These are phyloP conservation scores for Babesia caballi DNA, from an alignment of 169 alveolate genomes.

Conservation along the genomic window DNA sequence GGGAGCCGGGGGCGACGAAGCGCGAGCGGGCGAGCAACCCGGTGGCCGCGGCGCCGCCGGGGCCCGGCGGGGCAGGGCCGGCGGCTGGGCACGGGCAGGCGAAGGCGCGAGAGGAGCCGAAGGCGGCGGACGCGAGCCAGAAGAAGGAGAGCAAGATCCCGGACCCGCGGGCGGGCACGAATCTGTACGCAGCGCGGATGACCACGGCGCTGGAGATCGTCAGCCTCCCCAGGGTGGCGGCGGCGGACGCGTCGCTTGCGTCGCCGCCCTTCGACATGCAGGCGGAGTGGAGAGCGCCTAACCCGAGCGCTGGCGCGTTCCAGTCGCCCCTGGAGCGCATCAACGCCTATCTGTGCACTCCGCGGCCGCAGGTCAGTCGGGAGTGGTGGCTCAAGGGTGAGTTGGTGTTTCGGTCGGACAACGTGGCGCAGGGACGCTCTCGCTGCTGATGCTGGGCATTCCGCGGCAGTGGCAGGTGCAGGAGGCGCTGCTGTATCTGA, in stretches of 20 bases:
- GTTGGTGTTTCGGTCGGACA: background rate
- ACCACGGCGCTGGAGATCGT: conserved; percentile 37
- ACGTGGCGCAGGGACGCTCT: conserved; percentile 35
- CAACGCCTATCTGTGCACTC: conserved; percentile 13
- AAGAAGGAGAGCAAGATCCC: background rate
- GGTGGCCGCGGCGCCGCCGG: background rate
- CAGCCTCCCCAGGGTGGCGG: conserved; percentile 16
- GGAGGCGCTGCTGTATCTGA: conserved; percentile 30
- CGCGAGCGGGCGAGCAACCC: background rate
- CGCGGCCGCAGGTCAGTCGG: conserved; percentile 17
- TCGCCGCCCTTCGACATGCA: conserved; percentile 48
- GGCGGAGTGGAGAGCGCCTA: conserved; percentile 8
- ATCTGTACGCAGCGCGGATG: conserved; percentile 28
- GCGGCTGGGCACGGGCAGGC: background rate
- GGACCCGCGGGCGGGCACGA: conserved; percentile 33
- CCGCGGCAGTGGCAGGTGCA: conserved; percentile 50
- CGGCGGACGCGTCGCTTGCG: conserved; percentile 41
- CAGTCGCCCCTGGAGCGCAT: conserved; percentile 52
- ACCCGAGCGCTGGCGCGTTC: background rate
- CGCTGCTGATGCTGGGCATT: conserved; percentile 58
- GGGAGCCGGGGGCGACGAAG: background rate
- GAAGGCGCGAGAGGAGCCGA: background rate
- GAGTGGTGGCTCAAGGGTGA: conserved; percentile 69
- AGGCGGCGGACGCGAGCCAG: background rate
- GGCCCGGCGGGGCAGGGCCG: background rate